These are phyloP conservation scores for Asterophora lycoperdoides DNA, from an alignment of 768 basidiomycete species.

Conservation along the genomic window DNA sequence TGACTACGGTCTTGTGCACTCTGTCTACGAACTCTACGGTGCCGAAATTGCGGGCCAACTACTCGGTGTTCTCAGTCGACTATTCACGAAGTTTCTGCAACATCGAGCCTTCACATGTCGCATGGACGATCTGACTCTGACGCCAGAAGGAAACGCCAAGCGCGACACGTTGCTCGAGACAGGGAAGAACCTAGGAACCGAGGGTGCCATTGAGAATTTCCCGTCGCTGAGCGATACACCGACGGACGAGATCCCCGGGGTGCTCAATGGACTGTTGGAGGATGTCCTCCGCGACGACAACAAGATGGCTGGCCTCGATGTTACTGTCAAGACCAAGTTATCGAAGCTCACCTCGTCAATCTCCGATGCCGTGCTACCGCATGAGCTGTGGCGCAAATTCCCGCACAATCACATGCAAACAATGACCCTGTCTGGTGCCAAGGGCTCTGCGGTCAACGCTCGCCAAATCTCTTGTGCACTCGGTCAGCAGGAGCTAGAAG, in stretches of 20 bases:
- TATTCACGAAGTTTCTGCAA: constrained; percentile 96
- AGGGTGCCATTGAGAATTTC: constrained; percentile 88
- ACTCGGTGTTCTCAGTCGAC: constrained; percentile 86
- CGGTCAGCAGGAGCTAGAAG: constrained; percentile 97
- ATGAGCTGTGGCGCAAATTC: constrained; percentile 86
- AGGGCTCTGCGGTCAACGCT: constrained; percentile 96
- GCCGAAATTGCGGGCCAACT: constrained; percentile 84
- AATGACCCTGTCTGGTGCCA: constrained; percentile 97
- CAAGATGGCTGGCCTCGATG: constrained; percentile 96
- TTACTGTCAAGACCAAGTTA: constrained; percentile 83
- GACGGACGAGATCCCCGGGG: constrained; percentile 48
- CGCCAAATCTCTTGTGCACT: constrained; percentile 97
- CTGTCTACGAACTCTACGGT: constrained; percentile 94
- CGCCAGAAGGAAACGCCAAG: constrained; percentile 69
- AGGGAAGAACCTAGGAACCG: constrained; percentile 71
- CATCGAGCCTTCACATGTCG: constrained; percentile 97
- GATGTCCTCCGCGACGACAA: constrained; percentile 92
- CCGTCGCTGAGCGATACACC: constrained; percentile 59
- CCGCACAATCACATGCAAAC: constrained; percentile 99
- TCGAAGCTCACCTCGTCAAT: constrained; percentile 87
- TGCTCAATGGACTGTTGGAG: constrained; percentile 69
- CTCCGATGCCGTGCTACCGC: constrained; percentile 82
- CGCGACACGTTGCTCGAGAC: constrained; percentile 64
- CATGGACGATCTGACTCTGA: constrained; percentile 96
- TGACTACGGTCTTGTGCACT: constrained; percentile 95